phyloP scores from a whole-genome alignment of 768 basidiomycete genomes.

The Leucogyrophana mollusca region DNA sequence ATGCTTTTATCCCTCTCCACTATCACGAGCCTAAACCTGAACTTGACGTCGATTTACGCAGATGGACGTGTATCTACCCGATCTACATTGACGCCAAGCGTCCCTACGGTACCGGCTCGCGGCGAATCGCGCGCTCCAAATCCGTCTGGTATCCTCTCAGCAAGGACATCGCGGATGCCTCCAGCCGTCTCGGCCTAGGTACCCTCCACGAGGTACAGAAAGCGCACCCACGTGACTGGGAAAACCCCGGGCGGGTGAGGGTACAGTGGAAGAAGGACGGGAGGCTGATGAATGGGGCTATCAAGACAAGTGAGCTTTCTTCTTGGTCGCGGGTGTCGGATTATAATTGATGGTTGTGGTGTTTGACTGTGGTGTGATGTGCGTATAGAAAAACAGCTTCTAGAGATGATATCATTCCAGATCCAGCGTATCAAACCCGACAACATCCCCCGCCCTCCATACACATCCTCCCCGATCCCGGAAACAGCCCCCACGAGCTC shows the following conservation, averaged over 20 bases:
- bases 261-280: slow-evolving; percentile 91
- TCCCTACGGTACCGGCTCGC: slow-evolving; percentile 78
- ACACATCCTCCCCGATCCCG: slow-evolving; percentile 36
- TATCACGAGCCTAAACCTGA: neutral
- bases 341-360: neutral
- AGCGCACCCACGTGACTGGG: slow-evolving; percentile 95
- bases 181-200: slow-evolving; percentile 70
- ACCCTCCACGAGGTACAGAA: slow-evolving; percentile 89
- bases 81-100: slow-evolving; percentile 97
- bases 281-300: slow-evolving; percentile 56
- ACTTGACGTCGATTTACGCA: slow-evolving; percentile 30
- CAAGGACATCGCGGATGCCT: slow-evolving; percentile 88
- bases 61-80: slow-evolving; percentile 96
- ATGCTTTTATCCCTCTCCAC: slow-evolving; percentile 1
- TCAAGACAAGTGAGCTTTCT: slow-evolving; percentile 68
- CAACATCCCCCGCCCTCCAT: slow-evolving; percentile 63
- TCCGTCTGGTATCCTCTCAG: slow-evolving; percentile 94
- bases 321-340: neutral
- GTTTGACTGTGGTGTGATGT: neutral
- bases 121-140: slow-evolving; percentile 76
- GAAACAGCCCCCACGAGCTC: no score
- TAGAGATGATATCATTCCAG: slow-evolving; percentile 71
- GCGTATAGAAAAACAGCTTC: slow-evolving; percentile 68
- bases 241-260: slow-evolving; percentile 93
- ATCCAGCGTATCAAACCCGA: slow-evolving; percentile 76